These are phyloP conservation scores for Prasinococcaceae sp. DNA, from an alignment of 139 green algal species.

Conservation along the genomic window DNA sequence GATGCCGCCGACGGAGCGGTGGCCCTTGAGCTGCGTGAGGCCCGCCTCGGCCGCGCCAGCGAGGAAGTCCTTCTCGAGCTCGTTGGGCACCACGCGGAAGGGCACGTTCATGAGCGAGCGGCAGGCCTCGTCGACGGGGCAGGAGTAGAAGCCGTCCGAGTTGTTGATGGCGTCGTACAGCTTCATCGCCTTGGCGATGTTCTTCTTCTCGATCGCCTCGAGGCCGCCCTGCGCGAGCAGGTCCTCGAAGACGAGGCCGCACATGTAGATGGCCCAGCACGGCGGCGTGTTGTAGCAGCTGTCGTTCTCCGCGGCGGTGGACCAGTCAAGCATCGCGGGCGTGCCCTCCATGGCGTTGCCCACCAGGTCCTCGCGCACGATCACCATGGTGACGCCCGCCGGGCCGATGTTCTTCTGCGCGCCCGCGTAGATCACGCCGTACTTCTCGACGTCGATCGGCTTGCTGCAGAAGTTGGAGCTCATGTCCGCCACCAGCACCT, in stretches of 20 bases:
- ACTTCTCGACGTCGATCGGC: constrained; percentile 91
- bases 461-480: constrained; percentile 94
- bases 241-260: constrained; percentile 90
- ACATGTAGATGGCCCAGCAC: constrained; percentile 95
- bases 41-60: constrained; percentile 34
- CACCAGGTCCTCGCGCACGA: constrained; percentile 89
- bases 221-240: constrained; percentile 56
- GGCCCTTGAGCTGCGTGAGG: constrained; percentile 78
- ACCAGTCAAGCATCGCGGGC: constrained; percentile 90
- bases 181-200: constrained; percentile 58
- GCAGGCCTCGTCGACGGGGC: constrained; percentile 60
- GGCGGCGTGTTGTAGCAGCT: constrained; percentile 98
- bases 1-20: constrained; percentile 95
- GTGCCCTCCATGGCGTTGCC: constrained; percentile 54
- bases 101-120: constrained; percentile 96
- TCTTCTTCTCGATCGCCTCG: constrained; percentile 41
- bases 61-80: constrained; percentile 75
- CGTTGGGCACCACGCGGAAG: constrained; percentile 84
- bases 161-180: constrained; percentile 81
- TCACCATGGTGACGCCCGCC: constrained; percentile 84
- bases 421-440: constrained; percentile 86
- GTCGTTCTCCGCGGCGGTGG: constrained; percentile 65
- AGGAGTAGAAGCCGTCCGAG: constrained; percentile 77
- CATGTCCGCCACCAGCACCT: constrained; percentile 86
- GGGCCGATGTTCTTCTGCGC: constrained; percentile 98